Evolutionary conservation across 2,329 filamentous ascomycete genomes (phyloP), one percentile per base, ranked within the genome.

Genomic region (Madurella mycetomatis): DNA sequence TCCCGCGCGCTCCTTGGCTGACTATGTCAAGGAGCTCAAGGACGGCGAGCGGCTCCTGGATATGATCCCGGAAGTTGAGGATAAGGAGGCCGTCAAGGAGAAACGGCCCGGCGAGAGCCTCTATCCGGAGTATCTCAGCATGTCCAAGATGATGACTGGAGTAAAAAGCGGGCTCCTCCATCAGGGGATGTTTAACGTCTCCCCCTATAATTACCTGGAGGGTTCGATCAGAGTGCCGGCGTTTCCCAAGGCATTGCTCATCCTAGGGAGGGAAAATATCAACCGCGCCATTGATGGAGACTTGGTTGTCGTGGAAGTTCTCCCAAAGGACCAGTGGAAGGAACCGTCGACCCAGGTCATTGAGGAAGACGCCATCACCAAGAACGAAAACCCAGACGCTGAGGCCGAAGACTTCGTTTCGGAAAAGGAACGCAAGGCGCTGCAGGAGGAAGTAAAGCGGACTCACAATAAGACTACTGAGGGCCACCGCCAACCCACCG

Each of bases 311-410:
- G 87, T 99, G 13, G 92, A 99, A 70, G 82, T 99, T 3, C 76
- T 99, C 2, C 91, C 94, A 0, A 88, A 92, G 69, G 90, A 96
- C 53, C 92, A 96, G 70, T 99, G 94, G 94, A 97, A 96, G 72
- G 86, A 88, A 44, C 92, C 94, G 1, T 97, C 92, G 1, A 92
- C 90, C 4, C 95, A 95, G 70, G 92, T 99, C 46, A 86, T 99
- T 32, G 94, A 99, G 62, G 94, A 99, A 69, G 92, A 96, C 63
- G 82, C 86, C 1, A 76, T 97, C 40, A 96, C 91, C 51, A 90
- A 88, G 70, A 90, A 99, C 65, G 94, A 99, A 66, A 96, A 95
- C 64, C 87, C 94, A 1, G 94, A 97, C 60, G 82, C 82, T 5
- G 92, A 95, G 52, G 80, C 81, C 7, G 82, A 80, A 25, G 86